Evolutionary conservation across 495 filamentous ascomycete species (phyloP), one percentile per base, ranked within the genome.

Genomic region (Patellaria atrata): DNA sequence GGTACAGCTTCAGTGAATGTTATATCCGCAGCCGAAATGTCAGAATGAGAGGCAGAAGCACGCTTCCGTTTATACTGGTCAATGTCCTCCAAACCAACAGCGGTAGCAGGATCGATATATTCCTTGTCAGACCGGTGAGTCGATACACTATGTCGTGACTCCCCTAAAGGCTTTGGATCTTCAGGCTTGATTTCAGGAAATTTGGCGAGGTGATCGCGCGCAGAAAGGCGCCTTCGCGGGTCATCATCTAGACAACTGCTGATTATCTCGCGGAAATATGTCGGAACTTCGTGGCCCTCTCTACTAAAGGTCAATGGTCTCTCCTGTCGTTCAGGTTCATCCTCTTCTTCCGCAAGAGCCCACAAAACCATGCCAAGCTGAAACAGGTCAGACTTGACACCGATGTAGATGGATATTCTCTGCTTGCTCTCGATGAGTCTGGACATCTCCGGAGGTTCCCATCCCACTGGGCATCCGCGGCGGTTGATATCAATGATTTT

Each of bases 401-500:
- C 89, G 53, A 97, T 96, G 52, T 93, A 94, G 82, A 97, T 94
- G 18, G 82, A 80, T 19, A 97, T 89, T 17, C 85, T 70, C 52
- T 94, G 89, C 36, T 82, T 83, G 59, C 78, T 86, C 33, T 86
- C 75, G 39, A 97, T 91, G 46, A 94, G 73, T 0, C 71, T 68
- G 6, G 75, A 75, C 26, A 92, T 80, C 56, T 97, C 89, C 1
- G 91, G 91, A 3, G 91, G 87, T 49, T 97, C 89, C 89, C 89
- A 97, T 22, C 87, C 89, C 1, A 96, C 83, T 0, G 89, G 89
- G 45, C 89, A 97, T 10, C 89, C 89, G 43, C 89, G 67, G 19
- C 89, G 70, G 56, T 97, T 97, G 66, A 97, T 96, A 59, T 97
- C 89, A 55, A 97, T 97, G 42, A 97, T 96, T 43, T 87, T 81